A percentile compares a stretch with the other conserved stretches of the same genome.
Evolutionary conservation across 106 monocot species (phyloP).

Genomic region (Acorus calamus): DNA sequence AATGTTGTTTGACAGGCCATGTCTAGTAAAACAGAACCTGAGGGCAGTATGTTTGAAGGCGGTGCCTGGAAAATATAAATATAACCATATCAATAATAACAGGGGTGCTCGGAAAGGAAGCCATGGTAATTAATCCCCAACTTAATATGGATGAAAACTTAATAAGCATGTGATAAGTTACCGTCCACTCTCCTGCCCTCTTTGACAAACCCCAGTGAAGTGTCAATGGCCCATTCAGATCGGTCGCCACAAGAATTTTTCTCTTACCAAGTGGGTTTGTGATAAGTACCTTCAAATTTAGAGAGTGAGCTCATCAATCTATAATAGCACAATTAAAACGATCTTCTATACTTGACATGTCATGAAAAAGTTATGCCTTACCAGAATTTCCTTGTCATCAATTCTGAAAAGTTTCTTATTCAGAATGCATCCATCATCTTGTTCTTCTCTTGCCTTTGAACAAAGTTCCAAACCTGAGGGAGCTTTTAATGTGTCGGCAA

Average conservation of each 20-base stretch:
- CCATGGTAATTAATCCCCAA: too few species aligned
- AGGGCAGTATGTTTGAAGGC: constrained; percentile 33
- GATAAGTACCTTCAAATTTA: constrained; percentile 47
- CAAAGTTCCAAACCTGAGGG: constrained; percentile 41
- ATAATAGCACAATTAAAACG: neutral
- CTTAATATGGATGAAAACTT: neutral
- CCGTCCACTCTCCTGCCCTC: constrained; percentile 77
- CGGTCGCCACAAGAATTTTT: constrained; percentile 67
- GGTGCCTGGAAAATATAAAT: constrained; percentile 42
- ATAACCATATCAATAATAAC: constrained; percentile 2
- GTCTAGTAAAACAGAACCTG: constrained; percentile 47
- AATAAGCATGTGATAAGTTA: constrained; percentile 14
- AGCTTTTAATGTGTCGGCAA: constrained; percentile 7
- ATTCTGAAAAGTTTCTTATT: constrained; percentile 64
- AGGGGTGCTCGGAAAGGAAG: too few species aligned
- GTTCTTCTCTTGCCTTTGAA: constrained; percentile 34
- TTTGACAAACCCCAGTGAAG: constrained; percentile 89
- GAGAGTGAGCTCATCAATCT: constrained; percentile 1
- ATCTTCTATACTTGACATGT: neutral
- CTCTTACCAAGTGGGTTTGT: constrained; percentile 39
- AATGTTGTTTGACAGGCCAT: constrained; percentile 73
- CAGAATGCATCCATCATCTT: constrained; percentile 35
- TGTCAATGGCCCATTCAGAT: constrained; percentile 43
- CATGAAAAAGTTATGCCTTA: constrained; percentile 10
- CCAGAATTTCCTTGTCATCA: constrained; percentile 61